Base-by-base conservation (phyloP, 1,284 basidiomycete species). In the Sporisorium sorghi region DNA sequence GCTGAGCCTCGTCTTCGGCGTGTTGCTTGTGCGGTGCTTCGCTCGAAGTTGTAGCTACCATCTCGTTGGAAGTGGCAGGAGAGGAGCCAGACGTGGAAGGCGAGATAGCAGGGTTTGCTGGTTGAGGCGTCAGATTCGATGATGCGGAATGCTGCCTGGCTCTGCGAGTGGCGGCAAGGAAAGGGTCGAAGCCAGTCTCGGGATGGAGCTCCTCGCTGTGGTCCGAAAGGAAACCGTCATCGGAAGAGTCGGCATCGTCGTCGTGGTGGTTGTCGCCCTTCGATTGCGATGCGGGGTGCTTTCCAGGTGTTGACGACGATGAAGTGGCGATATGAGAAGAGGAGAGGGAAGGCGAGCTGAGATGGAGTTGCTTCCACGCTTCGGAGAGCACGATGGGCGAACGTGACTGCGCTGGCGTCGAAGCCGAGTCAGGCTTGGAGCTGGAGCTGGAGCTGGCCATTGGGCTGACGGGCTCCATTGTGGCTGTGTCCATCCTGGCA, bases 151-250 rank as follows among this genome's bases (percentile, higher is more conserved):
- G 46, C 44, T 73, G 57, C 23, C 71, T 56, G 3, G 66, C 71
- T 40, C 66, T 57, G 24, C 65, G 56, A 0, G 61, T 73, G 7
- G 71, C 71, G 9, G 71, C 56, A 15, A 64, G 61, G 37, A 73
- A 73, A 53, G 71, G 71, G 26, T 73, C 71, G 48, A 73, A 73
- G 40, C 71, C 71, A 4, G 71, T 73, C 47, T 73, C 71, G 21
- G 71, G 71, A 32, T 68, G 60, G 15, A 73, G 54, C 24, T 73
- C 58, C 17, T 68, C 64, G 47, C 61, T 69, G 58, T 73, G 64
- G 30, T 73, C 71, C n/a, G 71, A 69, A 35, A 68, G 61, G 58
- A 58, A 58, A 37, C 66, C 71, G 33, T 68, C 64, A 39, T 69
- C 65, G n/a, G 71, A 73, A 2, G 71, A 73, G 48, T 73, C 71